These are phyloP conservation scores for Globisporangium orthogonon DNA, from an alignment of 352 stramenopile species.

Conservation along the genomic window DNA sequence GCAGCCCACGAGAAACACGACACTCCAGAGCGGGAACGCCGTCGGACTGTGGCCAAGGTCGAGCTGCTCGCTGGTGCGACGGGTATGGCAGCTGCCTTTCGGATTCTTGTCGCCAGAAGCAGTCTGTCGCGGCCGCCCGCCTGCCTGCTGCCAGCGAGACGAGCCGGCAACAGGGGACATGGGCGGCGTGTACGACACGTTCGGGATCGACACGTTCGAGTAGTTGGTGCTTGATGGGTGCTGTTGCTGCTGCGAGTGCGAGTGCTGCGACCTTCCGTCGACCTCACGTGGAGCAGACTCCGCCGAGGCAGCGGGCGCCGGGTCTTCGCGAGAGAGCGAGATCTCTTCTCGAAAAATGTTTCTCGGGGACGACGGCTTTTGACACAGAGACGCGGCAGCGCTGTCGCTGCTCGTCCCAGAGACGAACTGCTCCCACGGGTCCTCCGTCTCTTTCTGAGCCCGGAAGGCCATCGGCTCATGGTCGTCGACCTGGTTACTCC, in stretches of 20 bases:
- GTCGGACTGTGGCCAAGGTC: neutral
- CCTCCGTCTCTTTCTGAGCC: slow-evolving; percentile 14
- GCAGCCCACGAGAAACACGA: slow-evolving; percentile 34
- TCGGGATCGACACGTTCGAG: slow-evolving; percentile 19
- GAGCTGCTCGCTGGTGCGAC: neutral
- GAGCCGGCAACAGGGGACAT: slow-evolving; percentile 10
- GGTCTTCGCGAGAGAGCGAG: slow-evolving; percentile 10
- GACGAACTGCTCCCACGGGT: slow-evolving; percentile 35
- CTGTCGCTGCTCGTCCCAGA: slow-evolving; percentile 18
- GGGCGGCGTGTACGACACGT: slow-evolving; percentile 22
- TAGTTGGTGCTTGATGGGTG: slow-evolving; percentile 4
- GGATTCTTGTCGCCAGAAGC: neutral
- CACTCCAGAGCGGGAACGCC: slow-evolving; percentile 34
- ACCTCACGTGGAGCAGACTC: neutral
- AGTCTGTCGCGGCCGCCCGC: neutral
- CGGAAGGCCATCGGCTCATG: slow-evolving; percentile 6
- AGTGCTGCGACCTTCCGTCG: neutral
- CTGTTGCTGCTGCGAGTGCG: neutral
- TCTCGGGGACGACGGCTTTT: slow-evolving; percentile 2
- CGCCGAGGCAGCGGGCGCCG: neutral
- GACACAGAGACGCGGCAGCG: slow-evolving; percentile 4
- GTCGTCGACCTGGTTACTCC: slow-evolving; percentile 8
- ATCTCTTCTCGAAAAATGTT: slow-evolving; percentile 24
- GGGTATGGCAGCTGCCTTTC: neutral
- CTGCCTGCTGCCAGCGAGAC: neutral